These are phyloP conservation scores for Pugionium dolabratum DNA, from an alignment of 345 rosid genomes.

Conservation along the genomic window DNA sequence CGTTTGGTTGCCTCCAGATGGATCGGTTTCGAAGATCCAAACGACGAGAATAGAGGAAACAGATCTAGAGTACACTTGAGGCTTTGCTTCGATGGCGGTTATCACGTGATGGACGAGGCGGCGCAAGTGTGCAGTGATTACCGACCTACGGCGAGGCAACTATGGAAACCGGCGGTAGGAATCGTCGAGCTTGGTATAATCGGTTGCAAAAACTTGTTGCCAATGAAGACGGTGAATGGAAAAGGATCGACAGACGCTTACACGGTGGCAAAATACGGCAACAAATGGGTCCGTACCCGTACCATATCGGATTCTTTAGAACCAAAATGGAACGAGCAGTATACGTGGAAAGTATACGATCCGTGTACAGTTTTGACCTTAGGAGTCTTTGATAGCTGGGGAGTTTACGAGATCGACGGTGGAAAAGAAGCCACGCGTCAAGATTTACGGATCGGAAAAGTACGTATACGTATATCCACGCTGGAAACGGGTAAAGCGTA, in stretches of 20 bases:
- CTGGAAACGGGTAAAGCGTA: constrained; percentile 69
- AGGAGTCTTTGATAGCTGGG: constrained; percentile 80
- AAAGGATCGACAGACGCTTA: constrained; percentile 77
- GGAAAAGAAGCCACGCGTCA: constrained; percentile 52
- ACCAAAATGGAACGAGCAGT: constrained; percentile 95
- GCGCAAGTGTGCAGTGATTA: constrained; percentile 85
- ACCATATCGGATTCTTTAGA: constrained; percentile 69
- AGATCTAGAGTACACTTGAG: constrained; percentile 77
- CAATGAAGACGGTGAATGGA: constrained; percentile 68
- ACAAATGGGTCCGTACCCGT: constrained; percentile 90
- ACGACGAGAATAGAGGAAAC: constrained; percentile 53
- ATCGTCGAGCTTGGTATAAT: constrained; percentile 78
- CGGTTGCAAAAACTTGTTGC: constrained; percentile 72
- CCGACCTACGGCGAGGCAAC: constrained; percentile 85
- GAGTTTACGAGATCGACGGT: constrained; percentile 46
- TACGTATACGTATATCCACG: constrained; percentile 72
- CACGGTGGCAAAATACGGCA: constrained; percentile 81
- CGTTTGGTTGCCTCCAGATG: constrained; percentile 68
- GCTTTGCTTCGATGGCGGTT: constrained; percentile 87
- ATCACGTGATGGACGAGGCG: constrained; percentile 94
- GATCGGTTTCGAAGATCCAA: constrained; percentile 60
- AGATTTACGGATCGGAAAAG: constrained; percentile 69
- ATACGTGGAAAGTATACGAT: constrained; percentile 85
- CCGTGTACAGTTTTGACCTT: constrained; percentile 77
- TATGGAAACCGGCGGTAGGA: constrained; percentile 87